Evolutionary conservation across 208 protist species (phyloP), one percentile per base, ranked within the genome.

Genomic region (Novymonas esmeraldas): DNA sequence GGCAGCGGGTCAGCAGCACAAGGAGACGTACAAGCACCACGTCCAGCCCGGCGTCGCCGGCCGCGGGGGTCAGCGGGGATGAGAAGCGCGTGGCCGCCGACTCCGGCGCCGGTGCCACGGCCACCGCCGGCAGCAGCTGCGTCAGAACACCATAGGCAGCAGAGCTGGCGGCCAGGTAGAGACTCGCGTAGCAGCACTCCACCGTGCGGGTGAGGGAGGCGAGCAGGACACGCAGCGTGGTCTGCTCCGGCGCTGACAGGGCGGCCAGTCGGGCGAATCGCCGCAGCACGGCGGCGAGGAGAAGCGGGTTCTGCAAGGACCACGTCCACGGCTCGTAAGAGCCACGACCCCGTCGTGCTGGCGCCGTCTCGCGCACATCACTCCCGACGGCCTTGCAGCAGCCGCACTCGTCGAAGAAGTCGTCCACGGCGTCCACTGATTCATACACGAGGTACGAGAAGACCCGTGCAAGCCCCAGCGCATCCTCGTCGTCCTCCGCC

Each of bases 91-190:
- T 36, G 16, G 28, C 9, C 24, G 29, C 24, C 48, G 55, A 34
- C 10, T 60, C n/a, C 29, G 63, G 70, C 57, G 52, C 16, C 16
- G 50, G 52, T 18, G 56, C 59, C 18, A 76, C 39, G 31, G 71
- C 54, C 14, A 76, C 39, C 39, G 71, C 54, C 14, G 76, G 86
- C 60, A 93, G 79, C 38, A 93, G 56, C 26, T 79, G 74, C 22
- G 54, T 74, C 6, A 93, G 64, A 11, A 58, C 42, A 16, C 82
- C 87, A 64, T 88, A 87, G 10, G 87, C 29, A 20, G 79, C 80
- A n/a, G 68, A 78, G 65, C 75, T 87, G 26, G 87, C 70, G 22
- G 84, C 66, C 51, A 88, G 67, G 73, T 82, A 86, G 18, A 90
- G 68, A 58, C 76, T 78, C 2, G 64, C 64, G 31, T 72, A 66